Base-by-base conservation (phyloP, 306 rosid genomes). In the Acacia acuminata region DNA sequence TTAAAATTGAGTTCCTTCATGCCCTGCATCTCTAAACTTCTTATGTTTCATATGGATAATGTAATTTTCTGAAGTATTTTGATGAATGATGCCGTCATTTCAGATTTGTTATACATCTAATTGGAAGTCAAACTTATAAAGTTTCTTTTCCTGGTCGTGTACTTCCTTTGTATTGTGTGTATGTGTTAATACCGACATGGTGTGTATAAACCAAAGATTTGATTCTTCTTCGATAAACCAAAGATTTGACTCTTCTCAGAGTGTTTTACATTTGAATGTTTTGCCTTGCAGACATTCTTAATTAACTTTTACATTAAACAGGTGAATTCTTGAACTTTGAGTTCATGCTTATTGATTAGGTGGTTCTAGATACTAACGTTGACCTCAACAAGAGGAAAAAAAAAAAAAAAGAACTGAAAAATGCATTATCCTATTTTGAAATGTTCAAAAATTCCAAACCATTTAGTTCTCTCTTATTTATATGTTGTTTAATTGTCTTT, bases 401-500 rank as follows among this genome's bases (percentile, higher is more conserved):
- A 27, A 38, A 3, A 53, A 55, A 11, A 20, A 55, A 27, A 38
- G 60, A 55, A 53, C 22, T 4, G 22, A 38, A 75, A n/a, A 27
- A 56, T 22, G 34, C 34, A 36, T 34, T 30, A 10, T 32, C 34
- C n/a, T 17, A 47, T 78, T 40, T 36, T n/a, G 15, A 30, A n/a
- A 24, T 65, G 24, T 42, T 65, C 67, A 53, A 72, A 19, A 71
- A 77, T 3, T 66, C 34, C 67, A 50, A 51, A 27, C 11, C n/a
- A 25, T 47, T 83, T 24, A 22, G 30, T 55, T 0, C 4, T 27
- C 47, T 68, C 15, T 75, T 61, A 8, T 36, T 69, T 44, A 7
- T 11, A 27, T 43, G 66, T 47, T 42, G 4, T 79, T 86, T 82
- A 79, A 53, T 19, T 53, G 51, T 3, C 17, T 70, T 86, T 56